phyloP scores from a whole-genome alignment of 164 flowering plant genomes.

The Chimonanthus praecox region DNA sequence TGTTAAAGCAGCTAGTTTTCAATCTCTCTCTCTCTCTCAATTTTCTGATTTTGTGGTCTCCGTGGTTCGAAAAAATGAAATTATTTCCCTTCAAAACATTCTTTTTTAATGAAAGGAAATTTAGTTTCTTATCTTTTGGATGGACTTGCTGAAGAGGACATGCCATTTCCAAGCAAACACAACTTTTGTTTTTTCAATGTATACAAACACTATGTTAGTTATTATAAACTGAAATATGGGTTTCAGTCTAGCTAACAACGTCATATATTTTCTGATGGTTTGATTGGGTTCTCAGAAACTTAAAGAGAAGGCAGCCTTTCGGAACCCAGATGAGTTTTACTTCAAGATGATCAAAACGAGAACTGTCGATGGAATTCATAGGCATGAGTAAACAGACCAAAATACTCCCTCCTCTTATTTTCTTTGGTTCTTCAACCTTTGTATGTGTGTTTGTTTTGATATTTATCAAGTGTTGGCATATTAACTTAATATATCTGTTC shows the following conservation, averaged over 20 bases:
- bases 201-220: neutral
- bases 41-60: no score
- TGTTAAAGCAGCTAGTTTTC: neutral
- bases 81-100: no score
- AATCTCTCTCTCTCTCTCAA: no score
- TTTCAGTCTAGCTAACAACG: neutral
- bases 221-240: neutral
- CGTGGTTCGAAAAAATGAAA: no score
- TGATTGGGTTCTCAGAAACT: constrained; percentile 50
- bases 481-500: neutral
- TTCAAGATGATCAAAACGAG: constrained; percentile 67
- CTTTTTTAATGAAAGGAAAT: no score
- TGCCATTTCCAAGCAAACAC: neutral
- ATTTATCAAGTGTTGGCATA: neutral
- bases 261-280: neutral
- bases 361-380: constrained; percentile 68
- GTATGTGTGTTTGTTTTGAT: neutral
- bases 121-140: no score
- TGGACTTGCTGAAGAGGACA: neutral
- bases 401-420: neutral
- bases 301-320: no score
- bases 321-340: no score
- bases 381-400: constrained; percentile 36
- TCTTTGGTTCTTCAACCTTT: neutral
- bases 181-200: neutral